Evolutionary conservation across 208 protist species (phyloP).

Genomic region (Blechomonas ayalai): DNA sequence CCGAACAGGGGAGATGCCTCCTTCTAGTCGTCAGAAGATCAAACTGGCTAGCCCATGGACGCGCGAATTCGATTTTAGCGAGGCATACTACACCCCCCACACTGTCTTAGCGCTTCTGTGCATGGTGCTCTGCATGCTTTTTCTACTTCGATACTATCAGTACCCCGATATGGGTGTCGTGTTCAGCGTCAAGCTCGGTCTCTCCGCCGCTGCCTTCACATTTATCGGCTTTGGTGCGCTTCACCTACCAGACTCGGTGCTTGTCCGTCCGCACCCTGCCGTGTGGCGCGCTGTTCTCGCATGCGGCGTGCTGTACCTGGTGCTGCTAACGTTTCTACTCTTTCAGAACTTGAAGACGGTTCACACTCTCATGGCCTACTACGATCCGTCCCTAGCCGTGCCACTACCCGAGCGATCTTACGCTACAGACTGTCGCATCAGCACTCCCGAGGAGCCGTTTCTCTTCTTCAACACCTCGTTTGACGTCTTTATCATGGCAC

Average conservation of each 20-base stretch:
- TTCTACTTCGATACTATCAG: conserved; percentile 58
- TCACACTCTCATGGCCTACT: conserved; percentile 48
- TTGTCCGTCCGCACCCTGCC: conserved; percentile 94
- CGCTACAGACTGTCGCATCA: conserved; percentile 91
- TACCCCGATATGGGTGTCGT: conserved; percentile 30
- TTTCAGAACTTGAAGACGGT: conserved; percentile 83
- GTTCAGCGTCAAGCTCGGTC: conserved; percentile 57
- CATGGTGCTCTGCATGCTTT: conserved; percentile 34
- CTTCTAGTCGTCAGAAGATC: too few relatives aligned
- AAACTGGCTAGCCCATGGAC: conserved; percentile 21
- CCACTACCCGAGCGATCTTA: conserved; percentile 87
- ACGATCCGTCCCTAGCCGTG: conserved; percentile 69
- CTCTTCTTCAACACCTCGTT: conserved; percentile 73
- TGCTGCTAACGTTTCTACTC: conserved; percentile 88
- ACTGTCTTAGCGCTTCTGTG: conserved; percentile 43
- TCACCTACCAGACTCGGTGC: conserved; percentile 87
- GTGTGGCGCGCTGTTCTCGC: conserved; percentile 93
- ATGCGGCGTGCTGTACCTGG: conserved; percentile 86
- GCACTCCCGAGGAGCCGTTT: conserved; percentile 70
- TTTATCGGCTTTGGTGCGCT: conserved; percentile 90
- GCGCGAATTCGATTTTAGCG: conserved; percentile 43
- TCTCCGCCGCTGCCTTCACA: conserved; percentile 47
- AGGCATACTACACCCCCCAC: conserved; percentile 60
- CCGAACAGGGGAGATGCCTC: too few relatives aligned
- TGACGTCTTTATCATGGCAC: conserved; percentile 94